These are phyloP conservation scores for Aaosphaeria arxii DNA, from an alignment of 2,329 filamentous ascomycete genomes.

Conservation along the genomic window DNA sequence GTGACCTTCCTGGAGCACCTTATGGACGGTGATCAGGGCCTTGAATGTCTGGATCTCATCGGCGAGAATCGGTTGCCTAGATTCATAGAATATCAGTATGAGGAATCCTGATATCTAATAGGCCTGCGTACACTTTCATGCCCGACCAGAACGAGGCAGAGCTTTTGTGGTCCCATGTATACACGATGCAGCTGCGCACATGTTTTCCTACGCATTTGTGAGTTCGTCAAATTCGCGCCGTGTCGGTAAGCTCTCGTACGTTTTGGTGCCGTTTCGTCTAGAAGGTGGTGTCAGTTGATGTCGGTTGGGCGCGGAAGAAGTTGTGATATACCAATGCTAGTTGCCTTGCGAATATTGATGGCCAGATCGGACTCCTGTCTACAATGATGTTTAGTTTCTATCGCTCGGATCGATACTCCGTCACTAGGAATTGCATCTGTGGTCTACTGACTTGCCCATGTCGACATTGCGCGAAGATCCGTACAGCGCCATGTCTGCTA, in stretches of 20 bases:
- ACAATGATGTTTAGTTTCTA: not conserved
- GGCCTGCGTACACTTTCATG: constrained; percentile 81
- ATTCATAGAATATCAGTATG: not conserved
- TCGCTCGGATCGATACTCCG: no score
- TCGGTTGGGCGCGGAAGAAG: constrained; percentile 4
- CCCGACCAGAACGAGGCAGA: constrained; percentile 94
- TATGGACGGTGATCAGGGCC: constrained; percentile 93
- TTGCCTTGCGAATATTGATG: constrained; percentile 67
- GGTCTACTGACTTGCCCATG: constrained; percentile 56
- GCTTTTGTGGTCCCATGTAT: constrained; percentile 98
- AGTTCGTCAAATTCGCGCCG: constrained; percentile 13
- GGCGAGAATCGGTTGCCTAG: constrained; percentile 90
- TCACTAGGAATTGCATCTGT: not conserved
- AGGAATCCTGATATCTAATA: no score
- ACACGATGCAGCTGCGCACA: constrained; percentile 96
- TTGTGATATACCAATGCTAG: constrained; percentile 52
- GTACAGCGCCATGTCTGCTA: constrained; percentile 35
- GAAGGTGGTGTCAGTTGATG: constrained; percentile 11
- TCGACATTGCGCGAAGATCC: constrained; percentile 54
- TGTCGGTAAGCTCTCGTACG: constrained; percentile 41
- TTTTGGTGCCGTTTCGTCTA: constrained; percentile 66
- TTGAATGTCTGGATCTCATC: constrained; percentile 99
- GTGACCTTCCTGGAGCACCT: constrained; percentile 95
- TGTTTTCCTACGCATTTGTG: constrained; percentile 65
- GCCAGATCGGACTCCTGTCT: constrained; percentile 63